Evolutionary conservation across 495 filamentous ascomycete species (phyloP), one percentile per base, ranked within the genome.

Genomic region (Gamarada debralockiae): DNA sequence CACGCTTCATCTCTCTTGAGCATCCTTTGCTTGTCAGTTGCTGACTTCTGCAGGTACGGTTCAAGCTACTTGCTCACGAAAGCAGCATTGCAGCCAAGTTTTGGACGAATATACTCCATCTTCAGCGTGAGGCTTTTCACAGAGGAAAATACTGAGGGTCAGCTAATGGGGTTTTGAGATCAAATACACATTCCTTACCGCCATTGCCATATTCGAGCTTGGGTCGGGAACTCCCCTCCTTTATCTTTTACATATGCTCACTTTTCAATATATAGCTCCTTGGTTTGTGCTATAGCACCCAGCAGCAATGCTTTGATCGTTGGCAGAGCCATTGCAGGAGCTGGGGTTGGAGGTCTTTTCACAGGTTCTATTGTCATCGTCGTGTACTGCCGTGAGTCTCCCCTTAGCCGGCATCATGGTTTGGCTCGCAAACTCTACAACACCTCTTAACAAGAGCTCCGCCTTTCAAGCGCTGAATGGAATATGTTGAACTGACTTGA

Each of bases 281-380:
- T 73, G 9, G 70, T 86, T 27, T 86, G 83, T 56, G 84, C 79
- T 47, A 76, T 73, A 9, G 81, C 82, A 13, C 81, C 81, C 0
- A 78, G 56, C 31, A 82, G 79, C 24, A 65, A 64, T 24, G 72
- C 77, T 10, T 76, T 86, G 50, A 86, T 87, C 40, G 58, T 82
- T 44, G 83, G 83, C 24, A 74, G 83, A 23, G 79, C 82, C 47
- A 71, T 86, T 36, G 83, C 83, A 22, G 84, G 83, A 18, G 23
- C 78, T 31, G 82, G 78, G 0, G 70, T 71, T 13, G 77, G 77
- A 23, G 77, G 77, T 27, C 72, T 80, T 57, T 78, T 78, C 60
- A 72, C 74, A 0, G 77, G 76, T 7, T 67, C 50, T 10, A 63
- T 59, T 33, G 48, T 57, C 23, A 57, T 63, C 29, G 17, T 63